Evolutionary conservation across 2,329 filamentous ascomycete genomes (phyloP), one percentile per base, ranked within the genome.

Genomic region (Cordyceps javanica): DNA sequence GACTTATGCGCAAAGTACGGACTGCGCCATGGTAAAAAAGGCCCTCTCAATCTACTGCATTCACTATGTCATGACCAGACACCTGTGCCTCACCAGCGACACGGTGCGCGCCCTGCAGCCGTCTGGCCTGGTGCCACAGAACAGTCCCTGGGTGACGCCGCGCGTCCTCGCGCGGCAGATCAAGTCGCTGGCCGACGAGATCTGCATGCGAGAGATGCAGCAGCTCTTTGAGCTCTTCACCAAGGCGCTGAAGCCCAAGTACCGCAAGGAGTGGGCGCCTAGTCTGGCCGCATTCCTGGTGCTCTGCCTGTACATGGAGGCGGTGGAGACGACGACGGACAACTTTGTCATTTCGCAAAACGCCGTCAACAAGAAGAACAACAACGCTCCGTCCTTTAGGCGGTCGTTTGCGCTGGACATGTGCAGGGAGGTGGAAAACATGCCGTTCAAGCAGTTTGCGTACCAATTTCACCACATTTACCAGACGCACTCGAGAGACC

Each of bases 391-490:
- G 7, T 66, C 66, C 64, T 75, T 72, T 64, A 68, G 70, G 57
- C 74, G 77, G 41, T 68, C 68, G 7, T 72, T 75, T 32, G 79
- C 77, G n/a, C 69, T 81, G 45, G 68, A 70, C 7, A 68, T 78
- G 30, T 80, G 77, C 68, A 68, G 68, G 30, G 77, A 80, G 64
- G 73, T 84, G 48, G 81, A 84, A 65, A 81, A 82, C 62, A 71
- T 83, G 71, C 81, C 81, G 0, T 84, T 84, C 65, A 80, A 77
- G 68, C 81, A 84, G 68, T 82, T 84, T 63, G 79, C 78, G 3
- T 82, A 80, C 61, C 80, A 82, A 68, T 84, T 84, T 65, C 81
- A 84, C 67, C 76, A 82, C 64, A 74, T 82, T 57, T 84, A 82
- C 63, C 80, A 82, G 71, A 83, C 81, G 21, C 79, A 82, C 65